These are phyloP conservation scores for Mortierella hygrophila DNA, from an alignment of 192 early-diverging fungal genomes.

Conservation along the genomic window DNA sequence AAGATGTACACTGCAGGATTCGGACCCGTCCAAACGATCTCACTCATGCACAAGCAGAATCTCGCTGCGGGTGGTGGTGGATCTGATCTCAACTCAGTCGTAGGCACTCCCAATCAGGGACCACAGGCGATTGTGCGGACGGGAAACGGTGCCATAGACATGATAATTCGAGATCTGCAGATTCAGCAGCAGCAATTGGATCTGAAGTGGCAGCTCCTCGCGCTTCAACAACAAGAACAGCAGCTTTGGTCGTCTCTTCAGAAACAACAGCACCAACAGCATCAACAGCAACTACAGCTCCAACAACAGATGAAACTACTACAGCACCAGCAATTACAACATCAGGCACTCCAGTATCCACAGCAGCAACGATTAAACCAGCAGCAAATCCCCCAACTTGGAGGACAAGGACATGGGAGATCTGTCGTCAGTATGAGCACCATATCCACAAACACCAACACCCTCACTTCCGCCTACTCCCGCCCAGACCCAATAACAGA, in stretches of 20 bases:
- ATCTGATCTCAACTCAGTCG: not conserved
- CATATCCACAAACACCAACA: too few species aligned
- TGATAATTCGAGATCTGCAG: not conserved
- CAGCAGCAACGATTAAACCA: not conserved
- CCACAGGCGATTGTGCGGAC: not conserved
- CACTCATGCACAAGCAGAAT: not conserved
- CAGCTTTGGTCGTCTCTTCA: not conserved
- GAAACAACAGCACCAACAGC: not conserved
- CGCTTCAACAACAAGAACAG: not conserved
- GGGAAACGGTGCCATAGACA: not conserved
- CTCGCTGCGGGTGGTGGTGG: not conserved
- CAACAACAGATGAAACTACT: not conserved
- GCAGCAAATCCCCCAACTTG: too few species aligned
- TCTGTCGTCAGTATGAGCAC: too few species aligned
- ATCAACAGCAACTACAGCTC: not conserved
- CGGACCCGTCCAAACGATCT: not conserved
- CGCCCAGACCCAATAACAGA: too few species aligned
- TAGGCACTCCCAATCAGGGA: not conserved
- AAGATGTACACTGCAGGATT: not conserved
- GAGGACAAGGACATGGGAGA: too few species aligned
- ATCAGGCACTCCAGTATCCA: not conserved
- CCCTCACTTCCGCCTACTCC: too few species aligned
- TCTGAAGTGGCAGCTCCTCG: not conserved
- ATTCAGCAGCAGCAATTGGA: not conserved
- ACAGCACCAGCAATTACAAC: not conserved